Evolutionary conservation across 176 grass and related monocot genomes (phyloP), one percentile per base, ranked within the genome.

Genomic region (Aegilops bicornis): DNA sequence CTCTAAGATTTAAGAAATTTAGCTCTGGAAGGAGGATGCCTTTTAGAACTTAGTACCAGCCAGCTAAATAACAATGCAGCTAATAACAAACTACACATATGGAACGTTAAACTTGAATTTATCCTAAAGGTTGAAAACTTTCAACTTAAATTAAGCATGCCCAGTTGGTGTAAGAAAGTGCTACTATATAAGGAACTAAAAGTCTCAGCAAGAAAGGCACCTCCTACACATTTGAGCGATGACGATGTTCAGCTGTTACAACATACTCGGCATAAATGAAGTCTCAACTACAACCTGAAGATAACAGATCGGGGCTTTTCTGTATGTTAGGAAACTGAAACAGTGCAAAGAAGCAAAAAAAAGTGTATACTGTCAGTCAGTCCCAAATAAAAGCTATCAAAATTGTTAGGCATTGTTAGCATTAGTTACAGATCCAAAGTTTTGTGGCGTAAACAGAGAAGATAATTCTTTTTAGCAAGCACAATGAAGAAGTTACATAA

Each of bases 181-280:
- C 7, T 24, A 74, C 10, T 22, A 39, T 39, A 20, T 7, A 37
- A n/a, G 69, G 22, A n/a, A n/a, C n/a, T n/a, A n/a, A n/a, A n/a
- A n/a, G n/a, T n/a, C n/a, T n/a, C n/a, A n/a, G n/a, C n/a, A n/a
- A n/a, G 25, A 2, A 78, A 71, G 42, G 20, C 74, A 95, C 96
- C 96, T 98, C 93, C 93, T 10, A 94, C 52, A 98, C 93, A 79
- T 95, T 93, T 60, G 96, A 98, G 16, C 91, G 39, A 40, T 40
- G 8, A 40, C 9, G 39, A 40, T 40, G 39, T 40, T 10, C 39
- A 40, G 9, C 8, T 80, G 36, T 93, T 83, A 95, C 84, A 40
- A 0, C 91, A 77, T 98, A 98, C 78, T 98, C 96, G 72, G 93
- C 91, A 88, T 95, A 98, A 88, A 98, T 98, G 82, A 98, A 98